These are phyloP conservation scores for Silene conica DNA, from an alignment of 148 eudicot genomes.

Conservation along the genomic window DNA sequence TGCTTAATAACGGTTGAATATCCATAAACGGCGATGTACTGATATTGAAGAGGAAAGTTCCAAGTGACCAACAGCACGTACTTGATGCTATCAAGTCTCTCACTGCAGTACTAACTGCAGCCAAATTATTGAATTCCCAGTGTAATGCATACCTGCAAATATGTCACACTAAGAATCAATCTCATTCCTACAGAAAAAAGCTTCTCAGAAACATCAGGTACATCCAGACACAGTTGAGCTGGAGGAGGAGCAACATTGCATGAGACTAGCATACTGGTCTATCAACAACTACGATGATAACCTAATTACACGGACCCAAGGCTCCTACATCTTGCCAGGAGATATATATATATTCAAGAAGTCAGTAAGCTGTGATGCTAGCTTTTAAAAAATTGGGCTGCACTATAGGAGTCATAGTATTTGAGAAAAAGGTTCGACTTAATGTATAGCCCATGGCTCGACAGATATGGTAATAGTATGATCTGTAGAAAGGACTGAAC, in stretches of 20 bases:
- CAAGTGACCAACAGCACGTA: not conserved
- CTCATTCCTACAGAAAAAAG: not conserved
- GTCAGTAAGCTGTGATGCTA: too few species aligned
- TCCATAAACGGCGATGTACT: not conserved
- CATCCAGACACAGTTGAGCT: not conserved
- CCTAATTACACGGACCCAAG: not conserved
- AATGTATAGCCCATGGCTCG: not conserved
- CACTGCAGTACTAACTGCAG: conserved; percentile 30
- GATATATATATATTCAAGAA: too few species aligned
- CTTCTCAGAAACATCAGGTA: not conserved
- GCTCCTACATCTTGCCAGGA: not conserved
- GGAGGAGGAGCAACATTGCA: not conserved
- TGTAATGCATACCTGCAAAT: conserved; percentile 30
- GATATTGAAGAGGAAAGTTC: not conserved
- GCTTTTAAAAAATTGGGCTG: too few species aligned
- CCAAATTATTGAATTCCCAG: conserved; percentile 35
- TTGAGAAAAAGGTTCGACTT: not conserved
- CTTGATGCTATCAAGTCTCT: conserved; percentile 35
- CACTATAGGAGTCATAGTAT: not conserved
- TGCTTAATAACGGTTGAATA: not conserved
- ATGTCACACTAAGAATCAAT: not conserved
- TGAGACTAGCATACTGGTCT: not conserved
- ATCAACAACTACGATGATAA: not conserved
- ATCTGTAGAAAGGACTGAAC: not conserved
- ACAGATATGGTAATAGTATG: not conserved